Conservation (phyloP, 2,329 filamentous ascomycete genomes). For the Aspergillus uvarum region DNA sequence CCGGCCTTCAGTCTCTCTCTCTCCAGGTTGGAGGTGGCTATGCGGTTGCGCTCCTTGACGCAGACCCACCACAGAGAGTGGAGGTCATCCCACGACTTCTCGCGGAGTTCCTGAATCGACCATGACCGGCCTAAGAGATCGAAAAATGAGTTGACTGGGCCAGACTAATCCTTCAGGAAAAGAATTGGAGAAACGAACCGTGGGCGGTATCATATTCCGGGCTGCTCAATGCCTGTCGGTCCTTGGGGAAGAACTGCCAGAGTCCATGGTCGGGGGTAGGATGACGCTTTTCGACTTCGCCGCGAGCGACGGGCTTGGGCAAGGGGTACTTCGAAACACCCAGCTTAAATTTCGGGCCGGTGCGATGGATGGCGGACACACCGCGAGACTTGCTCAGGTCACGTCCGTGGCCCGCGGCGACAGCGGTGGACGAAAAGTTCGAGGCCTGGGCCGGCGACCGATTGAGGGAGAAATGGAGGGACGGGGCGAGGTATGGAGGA, state of each 20-base stretch:
- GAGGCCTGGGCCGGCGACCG: slow-evolving; percentile 33
- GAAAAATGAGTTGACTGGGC: slow-evolving; percentile 15
- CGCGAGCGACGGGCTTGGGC: slow-evolving; percentile 67
- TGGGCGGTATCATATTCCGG: slow-evolving; percentile 70
- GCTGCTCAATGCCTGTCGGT: slow-evolving; percentile 66
- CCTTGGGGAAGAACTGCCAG: slow-evolving; percentile 83
- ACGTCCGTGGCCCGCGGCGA: slow-evolving; percentile 51
- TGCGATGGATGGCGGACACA: slow-evolving; percentile 75
- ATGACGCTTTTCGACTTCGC: slow-evolving; percentile 48
- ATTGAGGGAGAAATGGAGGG: slow-evolving; percentile 38
- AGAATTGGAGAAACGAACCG: slow-evolving; percentile 48
- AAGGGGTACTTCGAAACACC: slow-evolving; percentile 70
- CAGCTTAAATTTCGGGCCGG: slow-evolving; percentile 71
- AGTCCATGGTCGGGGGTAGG: slow-evolving; percentile 78
- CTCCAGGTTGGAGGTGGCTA: slow-evolving; percentile 75
- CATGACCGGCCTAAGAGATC: slow-evolving; percentile 65
- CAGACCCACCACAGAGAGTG: slow-evolving; percentile 95
- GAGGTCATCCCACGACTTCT: slow-evolving; percentile 91
- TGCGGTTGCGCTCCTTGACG: slow-evolving; percentile 82
- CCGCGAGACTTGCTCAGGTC: slow-evolving; percentile 81
- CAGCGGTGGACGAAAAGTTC: slow-evolving; percentile 57
- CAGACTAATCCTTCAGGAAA: not conserved
- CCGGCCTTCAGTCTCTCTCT: slow-evolving; percentile 65
- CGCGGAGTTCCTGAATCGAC: slow-evolving; percentile 79
- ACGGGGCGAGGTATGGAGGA: slow-evolving; percentile 47